These are phyloP conservation scores for Neurospora sp. DNA, from an alignment of 495 filamentous ascomycete species.

Conservation along the genomic window DNA sequence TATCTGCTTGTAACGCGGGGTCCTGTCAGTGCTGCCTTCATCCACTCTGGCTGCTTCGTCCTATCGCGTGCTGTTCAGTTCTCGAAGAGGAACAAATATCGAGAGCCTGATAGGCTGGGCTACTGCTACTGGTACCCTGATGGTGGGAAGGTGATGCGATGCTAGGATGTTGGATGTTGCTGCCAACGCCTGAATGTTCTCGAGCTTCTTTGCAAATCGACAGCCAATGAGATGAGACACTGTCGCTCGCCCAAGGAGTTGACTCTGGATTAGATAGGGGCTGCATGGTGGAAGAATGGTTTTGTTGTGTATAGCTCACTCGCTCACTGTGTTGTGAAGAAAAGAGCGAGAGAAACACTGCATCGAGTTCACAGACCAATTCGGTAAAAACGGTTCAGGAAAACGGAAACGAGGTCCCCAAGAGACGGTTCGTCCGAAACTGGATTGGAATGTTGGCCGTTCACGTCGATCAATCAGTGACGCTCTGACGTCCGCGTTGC, in stretches of 20 bases:
- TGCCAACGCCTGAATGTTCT: neutral
- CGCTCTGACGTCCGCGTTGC: neutral
- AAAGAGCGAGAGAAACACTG: neutral
- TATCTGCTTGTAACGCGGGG: neutral
- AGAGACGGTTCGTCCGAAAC: neutral
- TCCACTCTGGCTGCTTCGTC: neutral
- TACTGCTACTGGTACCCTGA: neutral
- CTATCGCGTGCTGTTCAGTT: neutral
- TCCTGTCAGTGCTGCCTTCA: neutral
- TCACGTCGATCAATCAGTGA: constrained; percentile 10
- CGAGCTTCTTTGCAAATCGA: neutral
- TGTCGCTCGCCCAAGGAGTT: neutral
- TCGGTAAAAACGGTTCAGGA: neutral
- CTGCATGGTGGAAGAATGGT: neutral
- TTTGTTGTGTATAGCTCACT: neutral
- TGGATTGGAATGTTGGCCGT: neutral
- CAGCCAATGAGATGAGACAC: neutral
- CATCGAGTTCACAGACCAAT: neutral
- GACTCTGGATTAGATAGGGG: neutral
- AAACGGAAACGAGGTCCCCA: neutral
- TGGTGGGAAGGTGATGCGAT: neutral
- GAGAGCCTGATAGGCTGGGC: neutral
- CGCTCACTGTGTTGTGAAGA: neutral
- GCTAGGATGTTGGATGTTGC: neutral
- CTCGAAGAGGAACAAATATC: neutral